Evolutionary conservation across 345 rosid species (phyloP), one percentile per base, ranked within the genome.

Genomic region (Clausena lansium): DNA sequence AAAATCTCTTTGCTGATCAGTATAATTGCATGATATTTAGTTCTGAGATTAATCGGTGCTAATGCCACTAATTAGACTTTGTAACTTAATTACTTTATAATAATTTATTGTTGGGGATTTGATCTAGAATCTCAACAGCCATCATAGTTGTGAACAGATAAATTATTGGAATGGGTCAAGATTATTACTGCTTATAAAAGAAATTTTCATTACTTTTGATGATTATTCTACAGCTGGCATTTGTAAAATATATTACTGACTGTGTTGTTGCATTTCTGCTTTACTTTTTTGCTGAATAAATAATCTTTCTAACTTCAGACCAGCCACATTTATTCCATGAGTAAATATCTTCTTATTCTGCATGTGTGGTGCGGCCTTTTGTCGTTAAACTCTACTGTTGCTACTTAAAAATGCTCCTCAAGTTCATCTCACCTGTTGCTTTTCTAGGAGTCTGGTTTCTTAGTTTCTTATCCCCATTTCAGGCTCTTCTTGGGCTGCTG

Each of bases 401-500:
- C 36, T 77, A 70, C 70, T 32, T 38, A 9, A 62, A 39, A 1
- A 39, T 62, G 52, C 19, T 61, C 57, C 24, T 59, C 58, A 76
- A 57, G 61, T 19, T 7, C 39, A 58, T 41, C 67, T 78, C n/a
- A 79, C 67, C 36, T 70, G 14, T 78, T 58, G 17, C 67, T 62
- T 47, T 74, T 11, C 6, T 58, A 4, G 67, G 19, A 19, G 57
- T 35, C 66, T 70, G 70, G 74, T 25, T 67, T 69, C 63, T 74
- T 61, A 67, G 68, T 73, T 80, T 78, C 63, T 67, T 47, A 15
- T 63, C 81, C 78, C 57, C 35, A 47, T 54, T 64, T 70, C 86
- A 92, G 98, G 99, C 73, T 92, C 99, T 67, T 95, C 99, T 68
- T 95, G 97, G 99, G 98, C 97, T 83, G 94, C 96, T 75, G 94